Percentiles rank a stretch among this genome's conserved stretches.
Evolutionary conservation across 495 filamentous ascomycete genomes (phyloP).

Genomic region (Xylaria nigripes): DNA sequence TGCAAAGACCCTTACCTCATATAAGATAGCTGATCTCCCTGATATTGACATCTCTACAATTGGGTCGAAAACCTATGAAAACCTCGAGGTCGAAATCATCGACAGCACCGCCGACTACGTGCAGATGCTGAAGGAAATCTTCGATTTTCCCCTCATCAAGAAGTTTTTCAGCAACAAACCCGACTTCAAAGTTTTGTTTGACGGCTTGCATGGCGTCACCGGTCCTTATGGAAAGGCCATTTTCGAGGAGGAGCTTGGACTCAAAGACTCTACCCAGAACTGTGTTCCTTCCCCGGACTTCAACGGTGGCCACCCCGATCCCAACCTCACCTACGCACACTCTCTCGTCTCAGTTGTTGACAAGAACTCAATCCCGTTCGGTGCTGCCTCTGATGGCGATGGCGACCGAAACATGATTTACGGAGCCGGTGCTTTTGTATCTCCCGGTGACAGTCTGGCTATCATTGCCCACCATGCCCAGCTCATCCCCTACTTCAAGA

Average conservation of each 20-base stretch:
- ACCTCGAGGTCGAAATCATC: conserved; percentile 87
- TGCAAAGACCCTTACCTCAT: conserved; percentile 78
- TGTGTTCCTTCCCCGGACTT: conserved; percentile 90
- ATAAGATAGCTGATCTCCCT: conserved; percentile 84
- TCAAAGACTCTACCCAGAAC: conserved; percentile 80
- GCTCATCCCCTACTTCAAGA: conserved; percentile 94
- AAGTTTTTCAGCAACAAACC: conserved; percentile 74
- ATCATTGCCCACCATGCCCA: conserved; percentile 96
- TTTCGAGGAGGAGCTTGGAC: conserved; percentile 86
- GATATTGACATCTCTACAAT: conserved; percentile 77
- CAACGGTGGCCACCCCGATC: conserved; percentile 93
- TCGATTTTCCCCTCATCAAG: conserved; percentile 93
- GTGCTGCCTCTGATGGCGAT: conserved; percentile 91
- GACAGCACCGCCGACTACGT: conserved; percentile 88
- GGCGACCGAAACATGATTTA: conserved; percentile 99
- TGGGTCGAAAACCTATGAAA: conserved; percentile 74
- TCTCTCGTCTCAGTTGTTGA: conserved; percentile 91
- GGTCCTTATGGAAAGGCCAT: conserved; percentile 91
- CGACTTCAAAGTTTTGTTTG: conserved; percentile 96
- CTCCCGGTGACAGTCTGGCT: conserved; percentile 89
- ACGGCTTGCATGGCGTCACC: conserved; percentile 89
- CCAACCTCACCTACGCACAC: conserved; percentile 96
- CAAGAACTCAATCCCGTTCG: conserved; percentile 86
- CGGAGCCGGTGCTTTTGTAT: conserved; percentile 91
- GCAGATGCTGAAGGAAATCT: conserved; percentile 93